phyloP scores from a whole-genome alignment of 1,284 basidiomycete genomes.

The Pseudozyma flocculosa region DNA sequence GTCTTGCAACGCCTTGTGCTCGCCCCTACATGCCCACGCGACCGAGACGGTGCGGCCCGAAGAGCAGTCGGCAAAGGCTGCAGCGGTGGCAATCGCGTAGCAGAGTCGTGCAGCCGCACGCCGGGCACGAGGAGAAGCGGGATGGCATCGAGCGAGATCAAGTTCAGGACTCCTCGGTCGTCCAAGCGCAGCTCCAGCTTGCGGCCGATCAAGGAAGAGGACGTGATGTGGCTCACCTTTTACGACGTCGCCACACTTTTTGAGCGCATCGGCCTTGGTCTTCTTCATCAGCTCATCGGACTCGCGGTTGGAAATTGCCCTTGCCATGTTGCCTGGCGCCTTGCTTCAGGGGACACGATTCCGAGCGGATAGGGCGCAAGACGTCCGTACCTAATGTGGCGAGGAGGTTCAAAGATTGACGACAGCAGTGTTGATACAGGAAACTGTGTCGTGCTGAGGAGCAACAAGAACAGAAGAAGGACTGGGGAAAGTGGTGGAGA shows the following conservation, averaged over 20 bases:
- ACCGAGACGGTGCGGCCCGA: slow-evolving; percentile 77
- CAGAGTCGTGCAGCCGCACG: neutral
- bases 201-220: too few species aligned
- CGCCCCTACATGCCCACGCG: slow-evolving; percentile 75
- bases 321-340: neutral
- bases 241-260: slow-evolving; percentile 74
- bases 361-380: too few species aligned
- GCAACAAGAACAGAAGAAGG: too few species aligned
- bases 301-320: slow-evolving; percentile 81
- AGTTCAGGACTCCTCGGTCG: too few species aligned
- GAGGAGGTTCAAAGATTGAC: too few species aligned
- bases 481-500: too few species aligned
- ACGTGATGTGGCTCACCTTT: too few species aligned
- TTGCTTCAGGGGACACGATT: too few species aligned
- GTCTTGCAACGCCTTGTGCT: slow-evolving; percentile 71
- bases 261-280: slow-evolving; percentile 76
- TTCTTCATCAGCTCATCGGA: slow-evolving; percentile 79
- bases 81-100: neutral
- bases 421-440: too few species aligned
- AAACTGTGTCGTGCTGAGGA: too few species aligned
- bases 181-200: too few species aligned
- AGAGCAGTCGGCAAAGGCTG: slow-evolving; percentile 82
- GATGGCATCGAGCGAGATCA: slow-evolving; percentile 1
- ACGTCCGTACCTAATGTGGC: too few species aligned
- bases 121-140: neutral